Evolutionary conservation across 2,329 filamentous ascomycete species (phyloP).

Genomic region (Bipolaris zeicola): DNA sequence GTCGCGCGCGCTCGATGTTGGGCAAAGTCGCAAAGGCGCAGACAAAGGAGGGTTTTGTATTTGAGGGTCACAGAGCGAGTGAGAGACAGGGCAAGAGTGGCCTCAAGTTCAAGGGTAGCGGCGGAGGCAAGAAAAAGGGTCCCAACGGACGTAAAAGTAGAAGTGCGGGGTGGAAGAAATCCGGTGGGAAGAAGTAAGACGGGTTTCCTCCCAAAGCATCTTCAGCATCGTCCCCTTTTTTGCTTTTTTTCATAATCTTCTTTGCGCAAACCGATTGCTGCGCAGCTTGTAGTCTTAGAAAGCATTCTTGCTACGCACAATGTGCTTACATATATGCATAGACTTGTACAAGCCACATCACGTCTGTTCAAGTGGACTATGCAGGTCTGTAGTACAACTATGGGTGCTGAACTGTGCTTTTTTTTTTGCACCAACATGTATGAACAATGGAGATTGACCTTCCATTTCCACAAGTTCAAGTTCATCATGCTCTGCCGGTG

Average conservation of each 20-base stretch:
- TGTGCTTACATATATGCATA: background rate
- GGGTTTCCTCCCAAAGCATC: background rate
- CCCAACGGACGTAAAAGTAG: constrained; percentile 52
- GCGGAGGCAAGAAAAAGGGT: constrained; percentile 46
- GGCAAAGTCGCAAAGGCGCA: constrained; percentile 70
- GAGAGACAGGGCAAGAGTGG: constrained; percentile 69
- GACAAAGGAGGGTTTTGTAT: constrained; percentile 74
- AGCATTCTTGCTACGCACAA: background rate
- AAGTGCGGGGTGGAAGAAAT: constrained; percentile 54
- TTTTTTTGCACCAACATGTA: background rate
- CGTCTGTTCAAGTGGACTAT: background rate
- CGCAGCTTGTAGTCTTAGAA: background rate
- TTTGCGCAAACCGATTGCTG: background rate
- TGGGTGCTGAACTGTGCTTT: background rate
- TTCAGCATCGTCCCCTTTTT: background rate
- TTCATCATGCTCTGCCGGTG: background rate
- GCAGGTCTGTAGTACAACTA: background rate
- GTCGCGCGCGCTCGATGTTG: constrained; percentile 75
- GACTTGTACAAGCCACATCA: background rate
- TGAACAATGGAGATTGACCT: background rate
- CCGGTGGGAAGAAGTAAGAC: constrained; percentile 39
- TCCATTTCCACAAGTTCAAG: background rate
- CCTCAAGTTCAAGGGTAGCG: constrained; percentile 59
- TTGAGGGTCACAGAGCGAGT: constrained; percentile 78
- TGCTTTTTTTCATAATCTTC: background rate